A percentile compares a stretch with the other conserved stretches of the same genome.
Conservation (phyloP, 257 asterid species). For the Nemophila menziesii region DNA sequence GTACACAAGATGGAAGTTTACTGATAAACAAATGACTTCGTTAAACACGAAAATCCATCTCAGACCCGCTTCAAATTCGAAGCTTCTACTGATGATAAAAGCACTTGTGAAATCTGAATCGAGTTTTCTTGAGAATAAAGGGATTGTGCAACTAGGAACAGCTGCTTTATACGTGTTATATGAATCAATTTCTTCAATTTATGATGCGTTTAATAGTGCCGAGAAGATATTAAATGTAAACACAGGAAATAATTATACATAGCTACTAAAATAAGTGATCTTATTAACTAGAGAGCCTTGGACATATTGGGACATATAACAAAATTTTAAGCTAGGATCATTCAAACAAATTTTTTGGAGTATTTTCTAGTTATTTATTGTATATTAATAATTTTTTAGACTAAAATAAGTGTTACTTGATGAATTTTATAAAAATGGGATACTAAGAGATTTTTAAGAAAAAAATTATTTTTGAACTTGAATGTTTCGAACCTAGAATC, state of each 20-base stretch:
- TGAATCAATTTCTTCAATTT: conserved; percentile 47
- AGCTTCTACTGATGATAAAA: conserved; percentile 51
- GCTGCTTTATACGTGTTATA: conserved; percentile 65
- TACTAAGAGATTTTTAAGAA: too few relatives aligned
- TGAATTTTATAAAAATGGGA: too few relatives aligned
- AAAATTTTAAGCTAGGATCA: too few relatives aligned
- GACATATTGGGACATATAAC: too few relatives aligned
- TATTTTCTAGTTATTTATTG: too few relatives aligned
- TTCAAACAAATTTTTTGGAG: too few relatives aligned
- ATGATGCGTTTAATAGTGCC: conserved; percentile 88
- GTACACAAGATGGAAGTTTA: conserved; percentile 68
- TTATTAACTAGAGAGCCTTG: conserved; percentile 77
- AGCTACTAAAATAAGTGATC: conserved; percentile 92
- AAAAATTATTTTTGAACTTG: too few relatives aligned
- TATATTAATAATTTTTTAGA: too few relatives aligned
- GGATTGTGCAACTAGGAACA: conserved; percentile 73
- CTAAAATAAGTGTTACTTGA: too few relatives aligned
- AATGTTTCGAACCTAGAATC: too few relatives aligned
- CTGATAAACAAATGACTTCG: conserved; percentile 90
- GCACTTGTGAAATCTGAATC: conserved; percentile 60
- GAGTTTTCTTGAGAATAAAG: conserved; percentile 53
- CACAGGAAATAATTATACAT: conserved; percentile 87
- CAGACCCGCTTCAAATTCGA: conserved; percentile 57
- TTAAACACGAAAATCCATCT: conserved; percentile 45
- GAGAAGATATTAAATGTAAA: conserved; percentile 87